Conservation (phyloP, 2,329 filamentous ascomycete genomes). For the Stachybotrys echinatus region DNA sequence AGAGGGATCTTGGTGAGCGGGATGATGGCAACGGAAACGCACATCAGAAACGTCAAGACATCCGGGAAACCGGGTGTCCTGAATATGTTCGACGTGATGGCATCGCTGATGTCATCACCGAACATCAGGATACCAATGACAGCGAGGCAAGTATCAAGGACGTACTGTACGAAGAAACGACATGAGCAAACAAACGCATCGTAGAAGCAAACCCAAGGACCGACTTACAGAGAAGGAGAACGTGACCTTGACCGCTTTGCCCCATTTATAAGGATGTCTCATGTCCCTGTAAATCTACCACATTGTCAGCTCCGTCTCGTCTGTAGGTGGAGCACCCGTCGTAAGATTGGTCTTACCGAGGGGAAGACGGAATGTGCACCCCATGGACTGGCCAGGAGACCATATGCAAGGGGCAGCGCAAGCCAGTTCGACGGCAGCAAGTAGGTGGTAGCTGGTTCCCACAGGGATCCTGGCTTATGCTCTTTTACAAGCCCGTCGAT, state of each 20-base stretch:
- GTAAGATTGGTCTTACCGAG: conserved; percentile 49
- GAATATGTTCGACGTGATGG: conserved; percentile 88
- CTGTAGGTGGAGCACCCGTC: not conserved
- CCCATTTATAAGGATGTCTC: conserved; percentile 76
- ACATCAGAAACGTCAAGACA: conserved; percentile 70
- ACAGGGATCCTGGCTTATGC: conserved; percentile 72
- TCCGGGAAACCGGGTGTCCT: conserved; percentile 68
- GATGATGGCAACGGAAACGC: conserved; percentile 84
- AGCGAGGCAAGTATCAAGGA: conserved; percentile 77
- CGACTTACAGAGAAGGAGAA: conserved; percentile 73
- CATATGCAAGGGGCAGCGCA: conserved; percentile 81
- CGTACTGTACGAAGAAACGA: conserved; percentile 44
- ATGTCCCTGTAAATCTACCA: conserved; percentile 56
- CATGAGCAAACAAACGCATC: not conserved
- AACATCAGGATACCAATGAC: conserved; percentile 91
- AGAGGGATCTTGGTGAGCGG: conserved; percentile 93
- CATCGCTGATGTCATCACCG: conserved; percentile 78
- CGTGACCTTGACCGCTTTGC: conserved; percentile 67
- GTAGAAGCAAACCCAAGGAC: not conserved
- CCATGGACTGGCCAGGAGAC: conserved; percentile 77
- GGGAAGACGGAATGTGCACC: conserved; percentile 69
- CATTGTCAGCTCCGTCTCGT: not conserved
- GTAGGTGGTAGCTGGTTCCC: conserved; percentile 73
- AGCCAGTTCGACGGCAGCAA: conserved; percentile 83
- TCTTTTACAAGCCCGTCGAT: conserved; percentile 83